Evolutionary conservation across 768 basidiomycete genomes (phyloP).

Genomic region (Chalciporus chontae): DNA sequence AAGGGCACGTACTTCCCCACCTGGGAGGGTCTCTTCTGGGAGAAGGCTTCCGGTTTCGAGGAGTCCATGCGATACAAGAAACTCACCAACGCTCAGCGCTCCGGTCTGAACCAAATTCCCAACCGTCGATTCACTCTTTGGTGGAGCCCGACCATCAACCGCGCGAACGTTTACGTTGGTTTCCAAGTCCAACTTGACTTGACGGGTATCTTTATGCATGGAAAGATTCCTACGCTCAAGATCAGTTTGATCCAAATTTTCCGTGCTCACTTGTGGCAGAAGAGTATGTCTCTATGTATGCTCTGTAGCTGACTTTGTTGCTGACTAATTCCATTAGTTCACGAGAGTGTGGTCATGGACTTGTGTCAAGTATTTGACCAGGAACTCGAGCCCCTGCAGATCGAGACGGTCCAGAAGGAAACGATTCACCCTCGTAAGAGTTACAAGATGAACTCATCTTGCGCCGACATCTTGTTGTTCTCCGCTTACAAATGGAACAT

Average conservation of each 20-base stretch:
- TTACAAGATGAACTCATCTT: slow-evolving; percentile 99
- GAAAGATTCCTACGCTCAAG: slow-evolving; percentile 96
- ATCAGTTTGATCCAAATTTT: slow-evolving; percentile 99
- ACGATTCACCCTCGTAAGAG: slow-evolving; percentile 99
- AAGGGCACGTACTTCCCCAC: slow-evolving; percentile 98
- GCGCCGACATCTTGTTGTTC: slow-evolving; percentile 96
- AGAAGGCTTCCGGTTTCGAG: slow-evolving; percentile 96
- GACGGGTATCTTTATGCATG: slow-evolving; percentile 98
- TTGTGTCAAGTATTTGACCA: slow-evolving; percentile 99
- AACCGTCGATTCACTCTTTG: slow-evolving; percentile 99
- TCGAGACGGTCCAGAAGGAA: slow-evolving; percentile 99
- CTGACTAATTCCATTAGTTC: slow-evolving; percentile 44
- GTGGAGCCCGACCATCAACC: slow-evolving; percentile 99
- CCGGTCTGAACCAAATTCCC: slow-evolving; percentile 96
- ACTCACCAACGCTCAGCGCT: slow-evolving; percentile 96
- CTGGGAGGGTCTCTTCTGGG: slow-evolving; percentile 99
- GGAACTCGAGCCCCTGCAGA: slow-evolving; percentile 95
- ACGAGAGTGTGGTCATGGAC: slow-evolving; percentile 92
- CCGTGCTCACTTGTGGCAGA: slow-evolving; percentile 99
- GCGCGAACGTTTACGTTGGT: slow-evolving; percentile 99
- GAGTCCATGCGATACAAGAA: slow-evolving; percentile 96
- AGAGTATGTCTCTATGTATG: slow-evolving; percentile 60
- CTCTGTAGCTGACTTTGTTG: slow-evolving; percentile 10
- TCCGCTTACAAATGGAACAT: slow-evolving; percentile 99
- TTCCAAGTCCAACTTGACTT: slow-evolving; percentile 99